Base-by-base conservation (phyloP, 1,139 yeast species). In the Nadsonia commutata region DNA sequence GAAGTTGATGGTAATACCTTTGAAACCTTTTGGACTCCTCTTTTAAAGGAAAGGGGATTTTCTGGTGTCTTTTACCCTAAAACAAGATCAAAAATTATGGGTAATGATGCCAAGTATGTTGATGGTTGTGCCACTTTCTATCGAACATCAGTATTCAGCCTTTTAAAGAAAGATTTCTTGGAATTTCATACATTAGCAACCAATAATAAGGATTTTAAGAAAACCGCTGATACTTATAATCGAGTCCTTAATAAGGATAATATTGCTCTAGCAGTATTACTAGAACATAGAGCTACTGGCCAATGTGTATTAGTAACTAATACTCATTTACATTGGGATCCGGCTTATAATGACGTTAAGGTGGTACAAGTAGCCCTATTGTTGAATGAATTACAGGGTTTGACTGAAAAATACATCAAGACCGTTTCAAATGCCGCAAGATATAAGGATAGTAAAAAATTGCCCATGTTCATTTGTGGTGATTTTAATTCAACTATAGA, bases 281-380 rank as follows among this genome's bases (percentile, higher is more conserved):
- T 93, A 52, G 88, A 83, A 56, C 93, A 83, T 57, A 63, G 52
- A 18, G 49, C 40, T 31, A 46, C 40, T 21, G 88, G 88, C 11
- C 84, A 80, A 58, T 72, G 74, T 50, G 65, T 90, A 42, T 70
- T 84, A 51, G 70, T 85, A 39, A 86, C 82, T 2, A 90, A 88
- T 55, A 88, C 98, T 0, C 99, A 93, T 70, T 75, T 90, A 61
- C 96, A 88, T 62, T 93, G 98, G 97, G 97, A 90, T 65, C 98
- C 98, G 8, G 86, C 85, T 41, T 84, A 78, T 59, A 84, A 85
- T 59, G 99, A 93, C 65, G 99, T 93, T 47, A 93, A 93, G 63
- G 76, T 96, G 6, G 80, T 93, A 63, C 98, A 93, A 67, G 90
- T 84, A 44, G 96, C 95, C 40, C 80, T 90, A 40, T 67, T 93